phyloP scores from a whole-genome alignment of 305 asterid genomes.

The Solanum hybrid region DNA sequence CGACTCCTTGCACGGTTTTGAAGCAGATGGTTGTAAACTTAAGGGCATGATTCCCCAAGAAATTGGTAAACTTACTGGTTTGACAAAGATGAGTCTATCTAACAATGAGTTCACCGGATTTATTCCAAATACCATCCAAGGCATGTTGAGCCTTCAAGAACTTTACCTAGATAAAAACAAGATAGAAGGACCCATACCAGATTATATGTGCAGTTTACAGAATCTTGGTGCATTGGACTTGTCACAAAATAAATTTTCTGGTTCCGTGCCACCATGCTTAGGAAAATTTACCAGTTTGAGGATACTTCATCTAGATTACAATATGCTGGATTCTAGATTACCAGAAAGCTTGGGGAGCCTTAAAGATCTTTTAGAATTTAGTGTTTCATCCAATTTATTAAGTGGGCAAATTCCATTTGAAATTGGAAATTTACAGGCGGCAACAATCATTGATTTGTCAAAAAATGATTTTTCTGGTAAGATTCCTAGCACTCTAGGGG shows the following conservation, averaged over 20 bases:
- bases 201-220: neutral
- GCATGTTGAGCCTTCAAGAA: conserved; percentile 1
- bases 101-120: conserved; percentile 18
- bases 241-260: conserved; percentile 11
- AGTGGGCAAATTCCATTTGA: neutral
- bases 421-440: neutral
- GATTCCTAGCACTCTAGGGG: neutral
- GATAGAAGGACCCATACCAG: neutral
- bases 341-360: neutral
- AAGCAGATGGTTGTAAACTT: neutral
- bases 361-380: neutral
- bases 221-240: conserved; percentile 12
- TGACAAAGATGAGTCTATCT: neutral
- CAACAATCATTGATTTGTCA: neutral
- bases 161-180: neutral
- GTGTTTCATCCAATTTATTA: neutral
- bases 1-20: neutral
- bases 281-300: conserved; percentile 10
- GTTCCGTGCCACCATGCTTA: conserved; percentile 25
- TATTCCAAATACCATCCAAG: conserved; percentile 6
- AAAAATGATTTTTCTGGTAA: neutral
- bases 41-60: neutral
- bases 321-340: neutral
- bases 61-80: neutral
- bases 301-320: neutral